phyloP scores from a whole-genome alignment of 306 rosid genomes.

The Astragalus membranaceus region DNA sequence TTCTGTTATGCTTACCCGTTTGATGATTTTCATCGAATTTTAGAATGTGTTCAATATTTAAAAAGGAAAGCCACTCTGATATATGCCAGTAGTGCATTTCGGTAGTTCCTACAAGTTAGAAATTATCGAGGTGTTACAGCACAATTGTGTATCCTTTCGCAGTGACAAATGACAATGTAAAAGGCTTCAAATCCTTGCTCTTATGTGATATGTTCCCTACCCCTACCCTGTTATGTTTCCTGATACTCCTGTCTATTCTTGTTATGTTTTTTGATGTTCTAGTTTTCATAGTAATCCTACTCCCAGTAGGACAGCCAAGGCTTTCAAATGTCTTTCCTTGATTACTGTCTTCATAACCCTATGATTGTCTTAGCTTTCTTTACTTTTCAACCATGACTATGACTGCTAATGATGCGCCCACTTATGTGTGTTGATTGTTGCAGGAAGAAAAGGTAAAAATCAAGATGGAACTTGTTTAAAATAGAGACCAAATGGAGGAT shows the following conservation, averaged over 20 bases:
- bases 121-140: no score
- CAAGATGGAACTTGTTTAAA: constrained; percentile 36
- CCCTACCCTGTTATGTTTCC: background rate
- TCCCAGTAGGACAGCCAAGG: background rate
- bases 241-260: background rate
- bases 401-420: background rate
- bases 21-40: no score
- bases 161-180: no score
- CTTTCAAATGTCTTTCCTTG: background rate
- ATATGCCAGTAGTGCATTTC: no score
- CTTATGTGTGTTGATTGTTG: background rate
- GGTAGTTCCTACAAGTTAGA: no score
- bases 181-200: background rate
- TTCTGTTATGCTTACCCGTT: no score
- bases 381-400: background rate
- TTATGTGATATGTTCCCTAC: background rate
- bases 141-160: background rate
- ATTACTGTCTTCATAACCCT: background rate
- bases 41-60: no score
- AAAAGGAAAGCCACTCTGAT: no score
- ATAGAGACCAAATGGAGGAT: constrained; percentile 13
- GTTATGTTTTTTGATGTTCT: background rate
- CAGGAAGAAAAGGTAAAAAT: constrained; percentile 56
- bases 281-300: background rate
- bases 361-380: background rate